Base-by-base conservation (phyloP, 345 rosid species). In the Carallia brachiata region DNA sequence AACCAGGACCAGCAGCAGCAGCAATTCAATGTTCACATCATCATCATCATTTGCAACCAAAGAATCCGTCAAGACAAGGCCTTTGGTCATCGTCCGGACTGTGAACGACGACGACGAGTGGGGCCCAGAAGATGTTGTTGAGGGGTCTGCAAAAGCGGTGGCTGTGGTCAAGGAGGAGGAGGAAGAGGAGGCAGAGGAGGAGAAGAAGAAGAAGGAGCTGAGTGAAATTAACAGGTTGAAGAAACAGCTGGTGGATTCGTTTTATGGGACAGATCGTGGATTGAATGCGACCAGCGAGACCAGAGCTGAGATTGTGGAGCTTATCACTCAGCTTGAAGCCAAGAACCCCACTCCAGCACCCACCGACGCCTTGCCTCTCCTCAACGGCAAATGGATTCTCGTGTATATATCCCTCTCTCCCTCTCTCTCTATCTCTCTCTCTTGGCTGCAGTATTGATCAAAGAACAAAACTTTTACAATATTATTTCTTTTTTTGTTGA, bases 341-440 rank as follows among this genome's bases (percentile, higher is more conserved):
- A 88, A 76, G 83, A 94, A 94, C 76, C 98, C 98, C 36, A 91
- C 88, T 1, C 86, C 97, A 0, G 89, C 88, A 0, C 97, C 98
- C 0, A 94, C 93, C 34, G 90, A 91, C 55, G 95, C 97, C 48
- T 70, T 91, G 73, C 60, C 85, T 77, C 81, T 85, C 63, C 95
- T 94, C 82, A 86, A 91, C 56, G 97, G 93, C 69, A 91, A 94
- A 77, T 94, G 98, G 98, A 84, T 90, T 78, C 96, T 94, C 31
- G 90, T 84, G 97, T 94, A 85, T 85, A 93, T 68, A 6, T 52
- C 31, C 8, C 17, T 17, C 7, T 47, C 65, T 31, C 36, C 2
- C 36, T 54, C 5, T 12, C 70, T 16, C 8, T 65, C 37, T 12
- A 12, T 31, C 13, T 57, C 65, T 62, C 36, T 6, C 36, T 52